Conservation (phyloP, 768 basidiomycete genomes). For the Tulasnella sp. region DNA sequence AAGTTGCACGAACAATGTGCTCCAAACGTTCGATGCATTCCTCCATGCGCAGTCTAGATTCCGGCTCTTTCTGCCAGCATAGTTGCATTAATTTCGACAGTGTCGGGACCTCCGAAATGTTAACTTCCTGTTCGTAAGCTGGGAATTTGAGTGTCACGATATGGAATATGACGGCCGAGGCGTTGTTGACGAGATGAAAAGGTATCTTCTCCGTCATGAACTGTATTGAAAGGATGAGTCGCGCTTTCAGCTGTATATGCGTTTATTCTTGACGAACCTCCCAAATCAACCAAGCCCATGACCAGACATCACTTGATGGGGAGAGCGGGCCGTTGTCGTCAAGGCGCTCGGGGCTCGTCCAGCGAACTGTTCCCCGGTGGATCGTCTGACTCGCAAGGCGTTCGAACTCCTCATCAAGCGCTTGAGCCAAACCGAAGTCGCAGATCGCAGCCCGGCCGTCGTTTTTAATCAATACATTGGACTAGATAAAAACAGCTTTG, state of each 20-base stretch:
- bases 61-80: background rate
- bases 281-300: conserved; percentile 1
- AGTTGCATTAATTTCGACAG: background rate
- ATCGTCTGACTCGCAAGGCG: background rate
- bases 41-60: background rate
- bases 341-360: background rate
- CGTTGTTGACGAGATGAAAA: background rate
- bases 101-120: background rate
- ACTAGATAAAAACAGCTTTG: background rate
- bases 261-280: background rate
- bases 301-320: background rate
- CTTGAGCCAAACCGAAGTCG: background rate
- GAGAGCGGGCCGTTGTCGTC: background rate
- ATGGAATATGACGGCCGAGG: background rate
- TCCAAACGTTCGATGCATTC: background rate
- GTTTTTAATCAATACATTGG: background rate
- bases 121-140: background rate
- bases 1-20: background rate
- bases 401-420: background rate
- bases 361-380: background rate
- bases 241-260: background rate
- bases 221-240: background rate
- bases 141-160: background rate
- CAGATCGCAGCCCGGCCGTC: background rate
- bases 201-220: background rate